Conservation (phyloP, 108 stramenopile species). For the Parietichytrium sp. region DNA sequence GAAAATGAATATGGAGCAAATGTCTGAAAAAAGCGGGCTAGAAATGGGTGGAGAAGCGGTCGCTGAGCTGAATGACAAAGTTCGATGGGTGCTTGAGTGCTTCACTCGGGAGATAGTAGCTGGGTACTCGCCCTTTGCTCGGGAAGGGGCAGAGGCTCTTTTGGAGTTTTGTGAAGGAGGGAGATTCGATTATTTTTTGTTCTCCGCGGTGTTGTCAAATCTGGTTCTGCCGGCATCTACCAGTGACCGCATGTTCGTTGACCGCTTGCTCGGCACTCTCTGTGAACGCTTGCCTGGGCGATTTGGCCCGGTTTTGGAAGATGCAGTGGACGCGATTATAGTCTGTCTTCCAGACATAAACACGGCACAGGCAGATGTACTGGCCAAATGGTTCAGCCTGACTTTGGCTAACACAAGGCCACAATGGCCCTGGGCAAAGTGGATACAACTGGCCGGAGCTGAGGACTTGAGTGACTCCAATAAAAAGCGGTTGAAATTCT, state of each 20-base stretch:
- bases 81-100: neutral
- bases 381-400: neutral
- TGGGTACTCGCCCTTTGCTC: neutral
- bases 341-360: neutral
- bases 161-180: constrained; percentile 16
- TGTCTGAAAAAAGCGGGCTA: neutral
- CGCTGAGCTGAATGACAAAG: neutral
- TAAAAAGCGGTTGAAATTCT: no score
- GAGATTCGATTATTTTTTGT: neutral
- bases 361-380: neutral
- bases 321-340: constrained; percentile 20
- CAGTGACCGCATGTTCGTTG: neutral
- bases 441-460: constrained; percentile 10
- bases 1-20: constrained; percentile 6
- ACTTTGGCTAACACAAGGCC: neutral
- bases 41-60: neutral
- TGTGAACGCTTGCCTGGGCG: neutral
- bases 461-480: no score
- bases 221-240: neutral
- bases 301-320: neutral
- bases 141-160: neutral
- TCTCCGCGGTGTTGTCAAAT: neutral
- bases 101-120: neutral
- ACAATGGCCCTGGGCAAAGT: constrained; percentile 27
- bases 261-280: neutral